Percentiles rank a stretch among this genome's conserved stretches.
Conservation (phyloP, 257 asterid species). For the Solanum lycopersicoides region DNA sequence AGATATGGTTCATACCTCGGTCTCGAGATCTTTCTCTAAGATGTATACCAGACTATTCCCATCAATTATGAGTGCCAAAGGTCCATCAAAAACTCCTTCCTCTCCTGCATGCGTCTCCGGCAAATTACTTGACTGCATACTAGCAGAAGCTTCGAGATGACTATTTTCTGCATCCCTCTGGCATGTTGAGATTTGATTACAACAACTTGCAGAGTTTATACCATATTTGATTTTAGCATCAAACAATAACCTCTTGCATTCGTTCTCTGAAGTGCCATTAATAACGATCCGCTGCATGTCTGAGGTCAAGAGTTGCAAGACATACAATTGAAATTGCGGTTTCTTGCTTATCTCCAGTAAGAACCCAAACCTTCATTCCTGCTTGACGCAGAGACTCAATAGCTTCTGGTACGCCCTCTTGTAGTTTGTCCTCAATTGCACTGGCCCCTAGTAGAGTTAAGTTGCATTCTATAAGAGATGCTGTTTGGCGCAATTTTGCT, state of each 20-base stretch:
- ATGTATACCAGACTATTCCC: slow-evolving; percentile 97
- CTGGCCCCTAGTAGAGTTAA: slow-evolving; percentile 89
- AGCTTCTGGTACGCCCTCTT: slow-evolving; percentile 94
- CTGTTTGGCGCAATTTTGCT: slow-evolving; percentile 73
- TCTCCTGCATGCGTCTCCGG: slow-evolving; percentile 25
- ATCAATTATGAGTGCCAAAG: slow-evolving; percentile 89
- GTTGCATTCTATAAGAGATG: slow-evolving; percentile 79
- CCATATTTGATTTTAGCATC: slow-evolving; percentile 73
- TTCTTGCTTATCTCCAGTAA: slow-evolving; percentile 99
- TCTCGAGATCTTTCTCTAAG: slow-evolving; percentile 84
- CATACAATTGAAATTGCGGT: slow-evolving; percentile 90
- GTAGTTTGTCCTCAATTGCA: slow-evolving; percentile 96
- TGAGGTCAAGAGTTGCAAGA: slow-evolving; percentile 92
- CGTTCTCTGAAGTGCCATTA: slow-evolving; percentile 84
- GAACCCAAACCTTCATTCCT: slow-evolving; percentile 97
- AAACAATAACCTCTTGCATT: slow-evolving; percentile 65
- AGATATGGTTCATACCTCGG: slow-evolving; percentile 46
- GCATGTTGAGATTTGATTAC: slow-evolving; percentile 20
- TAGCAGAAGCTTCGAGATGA: slow-evolving; percentile 40
- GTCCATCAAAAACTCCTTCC: slow-evolving; percentile 34
- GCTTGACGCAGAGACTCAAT: slow-evolving; percentile 93
- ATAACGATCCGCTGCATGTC: slow-evolving; percentile 82
- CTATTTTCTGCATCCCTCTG: slow-evolving; percentile 38
- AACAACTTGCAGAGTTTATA: slow-evolving; percentile 28
- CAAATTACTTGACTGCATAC: slow-evolving; percentile 23